Conservation (phyloP, 768 basidiomycete species). For the Exidia glandulosa region DNA sequence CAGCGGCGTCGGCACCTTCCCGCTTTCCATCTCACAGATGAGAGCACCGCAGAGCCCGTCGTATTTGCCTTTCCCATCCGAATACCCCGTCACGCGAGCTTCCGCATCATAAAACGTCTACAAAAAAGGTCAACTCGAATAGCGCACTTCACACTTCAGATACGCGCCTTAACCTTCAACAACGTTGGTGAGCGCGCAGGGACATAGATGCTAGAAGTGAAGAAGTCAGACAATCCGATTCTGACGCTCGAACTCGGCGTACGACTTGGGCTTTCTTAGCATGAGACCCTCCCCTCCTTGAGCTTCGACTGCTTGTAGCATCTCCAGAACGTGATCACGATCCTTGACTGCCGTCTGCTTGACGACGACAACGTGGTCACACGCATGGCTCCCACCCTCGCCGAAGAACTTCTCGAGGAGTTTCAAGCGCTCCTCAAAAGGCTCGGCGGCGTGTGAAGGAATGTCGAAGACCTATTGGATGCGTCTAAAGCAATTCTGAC, state of each 20-base stretch:
- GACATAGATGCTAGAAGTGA: constrained; percentile 32
- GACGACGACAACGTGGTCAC: constrained; percentile 29
- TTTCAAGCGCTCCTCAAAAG: constrained; percentile 40
- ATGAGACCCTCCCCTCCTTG: constrained; percentile 52
- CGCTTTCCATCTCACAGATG: constrained; percentile 44
- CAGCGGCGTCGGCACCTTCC: constrained; percentile 32
- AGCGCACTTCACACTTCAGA: too few relatives aligned
- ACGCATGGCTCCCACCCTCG: constrained; percentile 30
- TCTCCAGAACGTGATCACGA: constrained; percentile 42
- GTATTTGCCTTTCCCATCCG: too few relatives aligned
- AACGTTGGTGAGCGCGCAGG: constrained; percentile 35
- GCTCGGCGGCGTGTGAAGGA: constrained; percentile 35
- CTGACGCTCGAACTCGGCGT: constrained; percentile 8
- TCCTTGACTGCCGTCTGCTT: constrained; percentile 33
- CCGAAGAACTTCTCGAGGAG: constrained; percentile 31
- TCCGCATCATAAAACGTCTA: too few relatives aligned
- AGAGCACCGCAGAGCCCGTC: too few relatives aligned
- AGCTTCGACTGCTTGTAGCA: constrained; percentile 41
- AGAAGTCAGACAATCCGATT: too few relatives aligned
- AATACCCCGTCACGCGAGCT: too few relatives aligned
- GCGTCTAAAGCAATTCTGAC: not conserved
- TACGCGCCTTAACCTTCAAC: constrained; percentile 42
- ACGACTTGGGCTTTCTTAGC: constrained; percentile 42
- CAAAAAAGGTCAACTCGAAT: too few relatives aligned
- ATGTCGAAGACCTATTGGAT: constrained; percentile 40